Evolutionary conservation across 2,329 filamentous ascomycete genomes (phyloP).

Genomic region (Penicillium occitanis): DNA sequence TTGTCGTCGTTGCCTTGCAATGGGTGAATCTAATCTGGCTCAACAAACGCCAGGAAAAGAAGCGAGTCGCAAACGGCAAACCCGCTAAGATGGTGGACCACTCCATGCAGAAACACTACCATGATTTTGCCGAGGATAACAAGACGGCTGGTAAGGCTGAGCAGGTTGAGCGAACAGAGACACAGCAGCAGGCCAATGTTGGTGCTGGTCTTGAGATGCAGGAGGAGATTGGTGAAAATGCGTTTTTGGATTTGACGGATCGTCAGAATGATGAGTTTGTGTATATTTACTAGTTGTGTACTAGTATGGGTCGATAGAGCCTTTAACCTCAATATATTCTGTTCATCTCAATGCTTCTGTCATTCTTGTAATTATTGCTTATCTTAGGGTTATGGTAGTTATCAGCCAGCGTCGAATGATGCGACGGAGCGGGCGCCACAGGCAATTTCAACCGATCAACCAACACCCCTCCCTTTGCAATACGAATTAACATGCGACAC

Average conservation of each 20-base stretch:
- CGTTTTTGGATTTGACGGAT: conserved; percentile 63
- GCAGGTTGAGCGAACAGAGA: conserved; percentile 26
- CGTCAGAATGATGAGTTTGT: conserved; percentile 67
- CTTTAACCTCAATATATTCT: neutral
- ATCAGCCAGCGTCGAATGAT: neutral
- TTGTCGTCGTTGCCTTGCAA: conserved; percentile 56
- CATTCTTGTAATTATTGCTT: neutral
- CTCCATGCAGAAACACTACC: conserved; percentile 60
- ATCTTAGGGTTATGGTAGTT: neutral
- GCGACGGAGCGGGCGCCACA: neutral
- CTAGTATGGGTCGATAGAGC: neutral
- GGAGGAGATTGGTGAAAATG: conserved; percentile 49
- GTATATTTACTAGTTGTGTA: conserved; percentile 53
- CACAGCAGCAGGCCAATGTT: conserved; percentile 18
- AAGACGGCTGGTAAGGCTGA: conserved; percentile 26
- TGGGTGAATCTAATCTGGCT: conserved; percentile 54
- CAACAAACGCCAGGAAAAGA: conserved; percentile 56
- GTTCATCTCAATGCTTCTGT: neutral
- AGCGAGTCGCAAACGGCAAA: conserved; percentile 61
- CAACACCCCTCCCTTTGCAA: conserved; percentile 1
- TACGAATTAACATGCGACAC: neutral
- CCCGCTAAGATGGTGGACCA: conserved; percentile 58
- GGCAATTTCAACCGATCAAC: neutral
- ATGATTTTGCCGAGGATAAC: conserved; percentile 26
- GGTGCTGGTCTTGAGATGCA: neutral